These are phyloP conservation scores for Candida mattraensis DNA, from an alignment of 805 yeast genomes.

Conservation along the genomic window DNA sequence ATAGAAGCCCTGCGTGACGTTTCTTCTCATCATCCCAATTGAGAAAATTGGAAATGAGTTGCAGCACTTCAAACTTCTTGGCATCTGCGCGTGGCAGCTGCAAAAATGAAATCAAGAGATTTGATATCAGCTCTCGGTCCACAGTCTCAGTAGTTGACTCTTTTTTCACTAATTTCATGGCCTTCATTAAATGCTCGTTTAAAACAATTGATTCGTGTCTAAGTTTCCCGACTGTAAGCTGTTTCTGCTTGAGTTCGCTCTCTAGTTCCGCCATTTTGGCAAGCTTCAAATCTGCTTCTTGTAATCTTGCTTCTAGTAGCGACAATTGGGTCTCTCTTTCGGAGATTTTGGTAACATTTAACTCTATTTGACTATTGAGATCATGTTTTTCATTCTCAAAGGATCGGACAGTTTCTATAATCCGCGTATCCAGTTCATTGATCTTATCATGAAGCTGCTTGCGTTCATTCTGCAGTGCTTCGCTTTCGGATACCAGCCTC, in stretches of 20 bases:
- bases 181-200: constrained; percentile 94
- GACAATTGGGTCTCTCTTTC: constrained; percentile 22
- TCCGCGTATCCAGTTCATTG: constrained; percentile 11
- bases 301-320: constrained; percentile 7
- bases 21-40: constrained; percentile 86
- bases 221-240: constrained; percentile 79
- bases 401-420: constrained; percentile 9
- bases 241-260: constrained; percentile 65
- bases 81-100: constrained; percentile 90
- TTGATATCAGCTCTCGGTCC: constrained; percentile 86
- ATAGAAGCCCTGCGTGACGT: constrained; percentile 69
- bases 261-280: constrained; percentile 40
- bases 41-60: constrained; percentile 75
- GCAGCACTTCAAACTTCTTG: constrained; percentile 89
- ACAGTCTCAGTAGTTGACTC: constrained; percentile 74
- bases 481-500: constrained; percentile 25
- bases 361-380: constrained; percentile 24
- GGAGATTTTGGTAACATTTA: constrained; percentile 20
- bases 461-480: constrained; percentile 29
- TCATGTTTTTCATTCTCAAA: constrained; percentile 27
- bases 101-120: constrained; percentile 79
- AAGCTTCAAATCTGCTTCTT: constrained; percentile 23
- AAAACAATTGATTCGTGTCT: constrained; percentile 92
- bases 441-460: constrained; percentile 23
- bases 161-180: constrained; percentile 78